A percentile compares a stretch with the other conserved stretches of the same genome.
Evolutionary conservation across 306 rosid genomes (phyloP).

Genomic region (Rubus parviflorus): DNA sequence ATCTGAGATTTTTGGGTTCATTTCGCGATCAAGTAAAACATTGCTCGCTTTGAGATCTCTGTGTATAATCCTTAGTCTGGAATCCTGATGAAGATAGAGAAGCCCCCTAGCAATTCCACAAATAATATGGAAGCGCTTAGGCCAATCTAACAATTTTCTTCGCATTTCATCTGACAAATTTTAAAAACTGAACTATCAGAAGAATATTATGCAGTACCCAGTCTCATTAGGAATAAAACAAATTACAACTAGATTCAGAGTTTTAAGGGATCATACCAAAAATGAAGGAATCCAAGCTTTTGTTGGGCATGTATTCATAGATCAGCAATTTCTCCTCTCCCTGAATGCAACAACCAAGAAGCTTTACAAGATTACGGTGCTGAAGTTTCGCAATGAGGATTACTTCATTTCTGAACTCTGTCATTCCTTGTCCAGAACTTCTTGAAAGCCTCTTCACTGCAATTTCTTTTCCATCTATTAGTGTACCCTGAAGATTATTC

Average conservation of each 20-base stretch:
- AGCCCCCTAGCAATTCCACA: slow-evolving; percentile 56
- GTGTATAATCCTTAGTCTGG: slow-evolving; percentile 53
- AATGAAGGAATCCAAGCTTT: slow-evolving; percentile 60
- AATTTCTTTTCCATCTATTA: slow-evolving; percentile 47
- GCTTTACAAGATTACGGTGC: slow-evolving; percentile 60
- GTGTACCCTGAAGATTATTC: slow-evolving; percentile 42
- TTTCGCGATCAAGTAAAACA: slow-evolving; percentile 45
- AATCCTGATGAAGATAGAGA: slow-evolving; percentile 66
- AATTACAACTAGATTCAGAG: no score
- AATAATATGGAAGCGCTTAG: slow-evolving; percentile 50
- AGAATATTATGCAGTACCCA: not conserved
- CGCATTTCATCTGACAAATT: slow-evolving; percentile 21
- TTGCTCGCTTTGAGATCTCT: slow-evolving; percentile 66
- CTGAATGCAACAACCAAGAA: slow-evolving; percentile 61
- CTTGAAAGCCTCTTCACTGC: slow-evolving; percentile 61
- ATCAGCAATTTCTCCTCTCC: slow-evolving; percentile 50
- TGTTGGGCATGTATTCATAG: slow-evolving; percentile 65
- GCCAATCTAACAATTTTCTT: slow-evolving; percentile 40
- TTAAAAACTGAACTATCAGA: not conserved
- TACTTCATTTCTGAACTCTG: slow-evolving; percentile 67
- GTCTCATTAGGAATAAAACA: not conserved
- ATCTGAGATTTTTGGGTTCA: slow-evolving; percentile 58
- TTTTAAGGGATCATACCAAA: slow-evolving; percentile 42
- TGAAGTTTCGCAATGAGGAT: slow-evolving; percentile 60
- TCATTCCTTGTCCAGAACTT: slow-evolving; percentile 53